Base-by-base conservation (phyloP, 2,329 filamentous ascomycete genomes). In the Parasarocladium wereldwijsianum region DNA sequence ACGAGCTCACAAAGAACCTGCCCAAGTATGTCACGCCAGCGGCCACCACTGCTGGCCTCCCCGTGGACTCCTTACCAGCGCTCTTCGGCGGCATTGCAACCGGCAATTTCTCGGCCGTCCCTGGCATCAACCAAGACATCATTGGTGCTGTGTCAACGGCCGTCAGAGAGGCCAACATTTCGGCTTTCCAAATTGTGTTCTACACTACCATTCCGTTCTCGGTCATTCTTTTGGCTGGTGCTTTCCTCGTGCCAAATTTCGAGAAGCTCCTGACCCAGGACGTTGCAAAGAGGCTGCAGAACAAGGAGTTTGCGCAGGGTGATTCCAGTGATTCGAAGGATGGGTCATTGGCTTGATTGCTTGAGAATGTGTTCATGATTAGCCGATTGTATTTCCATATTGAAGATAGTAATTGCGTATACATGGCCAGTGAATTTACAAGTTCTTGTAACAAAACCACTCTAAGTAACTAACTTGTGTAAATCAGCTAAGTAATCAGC, bases 181-280 rank as follows among this genome's bases (percentile, higher is more conserved):
- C 49, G n/a, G 53, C 55, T 3, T 62, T 64, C 41, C 44, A 46
- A 32, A 49, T 52, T 4, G 60, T 66, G 1, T 65, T 57, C 23
- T 51, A 49, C 34, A 41, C 44, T 18, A 51, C 46, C 8, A 53
- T 58, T 20, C 53, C 55, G 5, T 60, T 55, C 44, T 58, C 40
- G 26, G 49, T 47, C 11, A 46, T 55, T 17, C 43, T 52, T n/a
- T 40, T 62, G 7, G 36, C 50, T 14, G 50, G 51, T 6, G 46
- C 56, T 7, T 37, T 51, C 11, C 37, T 61, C 5, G 45, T 50
- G 24, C 57, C 57, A 12, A 52, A 62, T 36, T 50, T 60, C 12
- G 54, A 61, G 37, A 46, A 52, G 16, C 59, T 50, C 38, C 42
- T 62, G 20, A 59, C 51, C 1, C 43, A 51, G 30, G 52, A 60